Evolutionary conservation across 495 filamentous ascomycete genomes (phyloP), one percentile per base, ranked within the genome.

Genomic region (Trichoderma reesei): DNA sequence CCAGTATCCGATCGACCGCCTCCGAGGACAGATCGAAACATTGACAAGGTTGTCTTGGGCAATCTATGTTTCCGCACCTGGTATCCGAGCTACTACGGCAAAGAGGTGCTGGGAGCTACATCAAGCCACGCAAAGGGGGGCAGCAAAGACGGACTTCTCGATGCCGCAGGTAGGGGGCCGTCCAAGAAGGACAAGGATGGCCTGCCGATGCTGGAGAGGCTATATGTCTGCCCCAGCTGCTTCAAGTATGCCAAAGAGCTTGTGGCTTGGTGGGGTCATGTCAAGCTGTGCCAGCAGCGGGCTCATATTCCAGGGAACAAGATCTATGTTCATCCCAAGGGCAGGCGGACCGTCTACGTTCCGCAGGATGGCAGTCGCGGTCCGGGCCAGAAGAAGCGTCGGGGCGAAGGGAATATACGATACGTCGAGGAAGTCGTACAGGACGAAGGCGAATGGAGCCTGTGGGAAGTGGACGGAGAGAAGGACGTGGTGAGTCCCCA

Each of bases 401-500:
- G 73, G 39, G 71, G 68, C 46, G 69, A 64, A 34, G 75, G 68
- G 39, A 73, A 71, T 37, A 72, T 66, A 62, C 65, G 82, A 86
- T 68, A 90, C 86, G 71, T 75, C 72, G 63, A 84, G 80, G 69
- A 83, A 79, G 65, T 83, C 74, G 62, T 88, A 79, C 70, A 80
- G 75, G 60, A 87, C 62, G 68, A 78, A 56, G 81, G 75, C 6
- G 76, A 77, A 64, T 83, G 80, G 80, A 82, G 78, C 68, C 73
- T 98, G n/a, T 92, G 90, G 82, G 90, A 97, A 72, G 83, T 98
- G 1, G 94, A 98, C 70, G 94, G 94, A 38, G 89, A 89, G 68
- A 83, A 89, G 65, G 81, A 97, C 63, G 87, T 83, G 67, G 88
- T 88, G 72, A 70, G 80, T 76, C 26, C 10, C 54, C n/a, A n/a